A percentile compares a stretch with the other conserved stretches of the same genome.
phyloP scores from a whole-genome alignment of 495 filamentous ascomycete genomes.

The Astrothelium subdiscretum region DNA sequence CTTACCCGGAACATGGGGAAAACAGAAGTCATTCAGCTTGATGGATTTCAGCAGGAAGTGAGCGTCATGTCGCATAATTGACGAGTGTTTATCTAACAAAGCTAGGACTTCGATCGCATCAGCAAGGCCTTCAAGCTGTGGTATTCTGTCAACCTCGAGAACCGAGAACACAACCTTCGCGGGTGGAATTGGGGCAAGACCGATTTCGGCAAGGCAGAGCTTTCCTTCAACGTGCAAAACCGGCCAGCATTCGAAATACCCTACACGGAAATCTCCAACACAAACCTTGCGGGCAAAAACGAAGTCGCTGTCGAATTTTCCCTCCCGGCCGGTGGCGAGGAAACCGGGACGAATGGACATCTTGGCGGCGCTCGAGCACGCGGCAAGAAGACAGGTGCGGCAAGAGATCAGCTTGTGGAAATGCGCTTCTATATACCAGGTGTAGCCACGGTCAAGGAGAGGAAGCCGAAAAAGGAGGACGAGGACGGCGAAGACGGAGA shows the following conservation, averaged over 20 bases:
- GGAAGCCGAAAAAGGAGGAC: constrained; percentile 38
- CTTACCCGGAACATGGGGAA: constrained; percentile 60
- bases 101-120: constrained; percentile 77
- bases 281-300: constrained; percentile 93
- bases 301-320: constrained; percentile 95
- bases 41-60: constrained; percentile 90
- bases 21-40: constrained; percentile 63
- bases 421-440: constrained; percentile 99
- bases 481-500: constrained; percentile 34
- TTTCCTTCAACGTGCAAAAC: constrained; percentile 93
- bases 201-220: constrained; percentile 89
- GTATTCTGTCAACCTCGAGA: constrained; percentile 88
- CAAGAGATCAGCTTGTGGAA: constrained; percentile 86
- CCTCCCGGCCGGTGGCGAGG: constrained; percentile 50
- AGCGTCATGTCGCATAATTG: constrained; percentile 5
- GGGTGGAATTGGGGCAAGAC: constrained; percentile 99
- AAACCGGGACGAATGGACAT: constrained; percentile 59
- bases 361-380: constrained; percentile 66
- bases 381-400: constrained; percentile 79
- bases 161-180: constrained; percentile 83
- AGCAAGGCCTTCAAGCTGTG: constrained; percentile 88
- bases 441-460: constrained; percentile 73
- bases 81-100: neutral
- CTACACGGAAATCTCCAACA: constrained; percentile 95
- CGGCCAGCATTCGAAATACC: constrained; percentile 95